Evolutionary conservation across 805 yeast genomes (phyloP).

Genomic region (Barnettozyma botsteinii): DNA sequence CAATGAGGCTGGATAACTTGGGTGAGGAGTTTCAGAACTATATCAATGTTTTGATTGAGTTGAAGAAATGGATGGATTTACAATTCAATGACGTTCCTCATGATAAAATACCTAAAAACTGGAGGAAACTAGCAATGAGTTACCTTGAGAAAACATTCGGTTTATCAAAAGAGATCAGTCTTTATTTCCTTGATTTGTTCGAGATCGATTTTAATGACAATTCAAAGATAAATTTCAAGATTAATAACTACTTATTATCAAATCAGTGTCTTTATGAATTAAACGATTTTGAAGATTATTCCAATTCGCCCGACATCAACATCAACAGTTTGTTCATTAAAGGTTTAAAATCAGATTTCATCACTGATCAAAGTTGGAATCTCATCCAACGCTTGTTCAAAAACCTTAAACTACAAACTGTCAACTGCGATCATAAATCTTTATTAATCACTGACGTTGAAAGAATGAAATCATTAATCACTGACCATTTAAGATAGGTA

Average conservation of each 20-base stretch:
- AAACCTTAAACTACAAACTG: not conserved
- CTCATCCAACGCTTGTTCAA: conserved; percentile 2
- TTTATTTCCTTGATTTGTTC: conserved; percentile 17
- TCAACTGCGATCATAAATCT: conserved; percentile 8
- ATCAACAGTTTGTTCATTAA: conserved; percentile 35
- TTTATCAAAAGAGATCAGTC: conserved; percentile 5
- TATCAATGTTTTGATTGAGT: conserved; percentile 7
- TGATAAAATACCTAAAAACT: not conserved
- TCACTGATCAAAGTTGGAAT: conserved; percentile 27
- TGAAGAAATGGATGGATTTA: conserved; percentile 6
- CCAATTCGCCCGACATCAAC: not conserved
- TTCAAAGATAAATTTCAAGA: conserved; percentile 17
- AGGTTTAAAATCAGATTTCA: conserved; percentile 38
- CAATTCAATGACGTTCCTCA: not conserved
- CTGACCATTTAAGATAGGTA: conserved; percentile 1
- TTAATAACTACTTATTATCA: conserved; percentile 22
- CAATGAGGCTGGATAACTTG: conserved; percentile 27
- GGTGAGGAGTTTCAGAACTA: conserved; percentile 26
- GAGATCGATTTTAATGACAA: conserved; percentile 10
- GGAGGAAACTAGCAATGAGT: conserved; percentile 4
- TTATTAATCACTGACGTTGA: conserved; percentile 2
- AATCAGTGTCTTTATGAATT: conserved; percentile 15
- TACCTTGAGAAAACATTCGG: conserved; percentile 7
- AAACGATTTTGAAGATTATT: conserved; percentile 26
- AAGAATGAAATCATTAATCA: not conserved